Percentiles rank a stretch among this genome's conserved stretches.
Conservation (phyloP, 768 basidiomycete species). For the Dictyophora rubrovolvata region DNA sequence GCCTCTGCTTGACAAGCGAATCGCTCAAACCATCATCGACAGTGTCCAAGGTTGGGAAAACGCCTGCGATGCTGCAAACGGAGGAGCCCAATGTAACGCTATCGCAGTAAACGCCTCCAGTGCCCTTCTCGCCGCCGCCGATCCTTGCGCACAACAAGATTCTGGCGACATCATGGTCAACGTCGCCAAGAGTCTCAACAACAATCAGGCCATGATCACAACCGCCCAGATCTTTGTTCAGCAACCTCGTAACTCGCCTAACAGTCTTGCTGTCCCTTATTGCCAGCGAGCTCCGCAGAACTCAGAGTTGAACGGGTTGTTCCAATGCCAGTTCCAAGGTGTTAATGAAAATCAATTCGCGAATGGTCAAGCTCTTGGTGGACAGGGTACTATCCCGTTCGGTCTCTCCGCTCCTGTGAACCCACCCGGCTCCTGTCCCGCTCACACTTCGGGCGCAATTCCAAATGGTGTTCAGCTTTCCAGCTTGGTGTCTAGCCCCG, state of each 20-base stretch:
- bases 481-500: constrained; percentile 26
- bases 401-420: constrained; percentile 29
- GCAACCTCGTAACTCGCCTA: constrained; percentile 46
- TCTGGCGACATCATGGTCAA: constrained; percentile 44
- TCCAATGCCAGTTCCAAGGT: constrained; percentile 49
- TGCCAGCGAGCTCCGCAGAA: constrained; percentile 46
- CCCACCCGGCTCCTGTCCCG: constrained; percentile 43
- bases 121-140: constrained; percentile 50
- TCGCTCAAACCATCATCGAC: constrained; percentile 32
- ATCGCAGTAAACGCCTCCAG: constrained; percentile 43
- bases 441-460: constrained; percentile 37
- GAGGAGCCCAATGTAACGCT: constrained; percentile 46
- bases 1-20: constrained; percentile 35
- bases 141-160: constrained; percentile 46
- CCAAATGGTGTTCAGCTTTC: constrained; percentile 38
- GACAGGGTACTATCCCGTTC: constrained; percentile 43
- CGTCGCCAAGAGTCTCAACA: constrained; percentile 34
- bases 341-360: constrained; percentile 35
- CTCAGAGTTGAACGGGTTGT: constrained; percentile 41
- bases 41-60: constrained; percentile 35
- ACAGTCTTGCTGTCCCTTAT: constrained; percentile 36
- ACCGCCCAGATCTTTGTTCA: constrained; percentile 45
- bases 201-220: constrained; percentile 36
- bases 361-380: constrained; percentile 32
- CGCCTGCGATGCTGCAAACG: constrained; percentile 44